Evolutionary conservation across 2,329 filamentous ascomycete genomes (phyloP).

Genomic region (Dactylellina leptospora): DNA sequence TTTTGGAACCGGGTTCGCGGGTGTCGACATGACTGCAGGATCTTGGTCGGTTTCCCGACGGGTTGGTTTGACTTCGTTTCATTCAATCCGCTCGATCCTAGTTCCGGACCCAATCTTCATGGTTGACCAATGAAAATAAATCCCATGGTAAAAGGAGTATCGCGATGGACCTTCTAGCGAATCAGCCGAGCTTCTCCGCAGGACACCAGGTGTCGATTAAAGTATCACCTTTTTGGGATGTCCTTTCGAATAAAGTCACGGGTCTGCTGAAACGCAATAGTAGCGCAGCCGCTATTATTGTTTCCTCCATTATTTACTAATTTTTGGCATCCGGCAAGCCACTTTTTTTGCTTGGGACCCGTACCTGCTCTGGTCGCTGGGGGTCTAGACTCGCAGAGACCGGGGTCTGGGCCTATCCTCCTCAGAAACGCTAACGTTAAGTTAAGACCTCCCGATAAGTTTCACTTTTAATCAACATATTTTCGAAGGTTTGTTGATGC

Average conservation of each 20-base stretch:
- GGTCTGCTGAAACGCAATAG: constrained; percentile 27
- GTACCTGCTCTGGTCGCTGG: constrained; percentile 25
- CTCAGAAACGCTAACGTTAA: constrained; percentile 1
- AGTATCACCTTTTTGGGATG: constrained; percentile 20
- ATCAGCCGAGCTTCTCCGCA: constrained; percentile 33
- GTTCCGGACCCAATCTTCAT: background rate
- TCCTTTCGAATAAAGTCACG: background rate
- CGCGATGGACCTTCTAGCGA: background rate
- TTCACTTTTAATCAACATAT: background rate
- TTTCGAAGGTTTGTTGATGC: too few relatives aligned
- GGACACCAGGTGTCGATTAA: constrained; percentile 23
- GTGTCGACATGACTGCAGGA: constrained; percentile 1
- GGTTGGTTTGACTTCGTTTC: constrained; percentile 13
- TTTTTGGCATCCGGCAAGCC: constrained; percentile 41
- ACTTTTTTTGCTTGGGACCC: constrained; percentile 48
- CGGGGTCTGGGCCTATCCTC: background rate
- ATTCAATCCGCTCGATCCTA: constrained; percentile 26
- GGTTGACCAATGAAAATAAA: constrained; percentile 4
- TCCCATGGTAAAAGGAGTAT: constrained; percentile 14
- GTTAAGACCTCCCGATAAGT: background rate
- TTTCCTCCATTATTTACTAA: background rate
- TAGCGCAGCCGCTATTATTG: constrained; percentile 14
- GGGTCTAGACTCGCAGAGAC: constrained; percentile 41
- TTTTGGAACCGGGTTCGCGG: constrained; percentile 30
- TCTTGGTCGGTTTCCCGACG: constrained; percentile 33